A percentile compares a stretch with the other conserved stretches of the same genome.
Evolutionary conservation across 1,139 yeast species (phyloP).

Genomic region (Geotrichum histeridarum): DNA sequence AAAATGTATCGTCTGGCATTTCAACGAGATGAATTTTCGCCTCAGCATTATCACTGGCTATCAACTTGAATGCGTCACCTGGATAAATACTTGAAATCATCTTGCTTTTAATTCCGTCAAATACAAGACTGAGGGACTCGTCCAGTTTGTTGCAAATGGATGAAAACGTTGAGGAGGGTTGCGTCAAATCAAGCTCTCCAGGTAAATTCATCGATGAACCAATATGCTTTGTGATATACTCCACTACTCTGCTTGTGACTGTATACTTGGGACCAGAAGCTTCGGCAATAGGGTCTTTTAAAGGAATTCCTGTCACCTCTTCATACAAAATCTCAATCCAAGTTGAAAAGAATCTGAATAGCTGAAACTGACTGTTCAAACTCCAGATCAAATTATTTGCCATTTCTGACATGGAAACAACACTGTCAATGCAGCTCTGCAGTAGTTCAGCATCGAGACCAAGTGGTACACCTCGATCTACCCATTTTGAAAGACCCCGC

Average conservation of each 20-base stretch:
- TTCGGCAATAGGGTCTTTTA: constrained; percentile 20
- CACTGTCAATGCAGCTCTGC: constrained; percentile 32
- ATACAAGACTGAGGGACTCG: constrained; percentile 6
- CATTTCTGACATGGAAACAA: constrained; percentile 38
- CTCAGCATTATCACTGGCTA: not conserved
- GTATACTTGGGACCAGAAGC: constrained; percentile 24
- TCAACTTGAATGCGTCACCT: not conserved
- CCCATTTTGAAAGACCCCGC: constrained; percentile 45
- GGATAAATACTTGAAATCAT: constrained; percentile 19
- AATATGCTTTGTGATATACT: constrained; percentile 24
- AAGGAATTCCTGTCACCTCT: constrained; percentile 22
- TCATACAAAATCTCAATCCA: constrained; percentile 34
- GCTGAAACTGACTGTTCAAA: constrained; percentile 49
- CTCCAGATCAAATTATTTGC: constrained; percentile 45
- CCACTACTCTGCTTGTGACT: constrained; percentile 26
- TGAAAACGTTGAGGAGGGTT: not conserved
- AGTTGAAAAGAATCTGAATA: constrained; percentile 48
- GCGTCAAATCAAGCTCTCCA: constrained; percentile 8
- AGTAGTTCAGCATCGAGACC: constrained; percentile 38
- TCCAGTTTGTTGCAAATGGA: not conserved
- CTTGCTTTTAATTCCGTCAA: constrained; percentile 19
- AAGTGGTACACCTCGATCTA: constrained; percentile 33
- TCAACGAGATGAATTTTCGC: constrained; percentile 3
- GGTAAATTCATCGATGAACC: constrained; percentile 4
- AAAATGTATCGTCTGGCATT: not conserved